A percentile compares a stretch with the other conserved stretches of the same genome.
Conservation (phyloP, 768 basidiomycete genomes). For the Leccinum fibrillosum region DNA sequence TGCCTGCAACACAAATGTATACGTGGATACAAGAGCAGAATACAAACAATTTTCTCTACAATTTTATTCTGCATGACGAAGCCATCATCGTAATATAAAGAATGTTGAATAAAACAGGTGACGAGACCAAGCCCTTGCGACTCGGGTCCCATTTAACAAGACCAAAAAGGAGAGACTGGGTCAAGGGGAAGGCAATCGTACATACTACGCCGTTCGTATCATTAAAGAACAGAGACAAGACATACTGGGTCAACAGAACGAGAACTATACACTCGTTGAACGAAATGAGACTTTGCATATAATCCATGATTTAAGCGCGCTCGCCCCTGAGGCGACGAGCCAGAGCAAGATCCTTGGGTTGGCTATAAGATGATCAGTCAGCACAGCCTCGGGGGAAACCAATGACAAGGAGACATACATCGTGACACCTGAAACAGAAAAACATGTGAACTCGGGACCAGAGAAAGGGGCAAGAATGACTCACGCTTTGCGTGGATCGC, state of each 20-base stretch:
- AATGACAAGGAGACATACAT: constrained; percentile 39
- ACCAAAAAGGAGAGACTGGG: constrained; percentile 1
- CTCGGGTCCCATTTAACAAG: constrained; percentile 5
- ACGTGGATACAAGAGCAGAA: not conserved
- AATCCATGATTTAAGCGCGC: constrained; percentile 52
- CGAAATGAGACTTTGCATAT: not conserved
- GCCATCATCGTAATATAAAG: not conserved
- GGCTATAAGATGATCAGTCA: constrained; percentile 40
- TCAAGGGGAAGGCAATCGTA: constrained; percentile 19
- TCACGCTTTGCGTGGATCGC: constrained; percentile 84
- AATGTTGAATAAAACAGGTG: not conserved
- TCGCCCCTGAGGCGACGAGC: constrained; percentile 86
- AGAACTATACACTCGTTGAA: not conserved
- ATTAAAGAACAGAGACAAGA: constrained; percentile 17
- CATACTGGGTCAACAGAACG: constrained; percentile 15
- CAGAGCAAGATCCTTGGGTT: constrained; percentile 87
- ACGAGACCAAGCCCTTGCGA: not conserved
- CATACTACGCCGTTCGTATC: constrained; percentile 31
- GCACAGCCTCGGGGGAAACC: not conserved
- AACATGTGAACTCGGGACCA: constrained; percentile 11
- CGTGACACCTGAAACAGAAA: constrained; percentile 42
- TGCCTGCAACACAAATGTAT: constrained; percentile 1
- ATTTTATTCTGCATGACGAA: constrained; percentile 4
- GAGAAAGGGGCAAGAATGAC: constrained; percentile 9
- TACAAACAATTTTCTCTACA: constrained; percentile 29